A percentile compares a stretch with the other conserved stretches of the same genome.
Conservation (phyloP, 2,329 filamentous ascomycete species). For the Fusarium sp. region DNA sequence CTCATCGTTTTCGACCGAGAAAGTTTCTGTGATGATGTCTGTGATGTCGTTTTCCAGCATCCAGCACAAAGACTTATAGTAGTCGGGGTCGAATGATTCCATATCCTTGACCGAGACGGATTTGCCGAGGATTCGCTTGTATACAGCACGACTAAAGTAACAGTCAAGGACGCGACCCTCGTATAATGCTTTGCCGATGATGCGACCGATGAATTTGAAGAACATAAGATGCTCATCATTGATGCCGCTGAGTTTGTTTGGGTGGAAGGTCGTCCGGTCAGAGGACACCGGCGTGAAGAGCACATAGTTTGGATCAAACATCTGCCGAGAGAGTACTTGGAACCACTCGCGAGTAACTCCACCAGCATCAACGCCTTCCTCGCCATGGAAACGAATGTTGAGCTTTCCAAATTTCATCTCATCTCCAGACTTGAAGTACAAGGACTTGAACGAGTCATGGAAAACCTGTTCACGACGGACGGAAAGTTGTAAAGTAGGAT, state of each 20-base stretch:
- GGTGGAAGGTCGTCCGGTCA: constrained; percentile 98
- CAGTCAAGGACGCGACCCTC: constrained; percentile 96
- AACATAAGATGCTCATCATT: constrained; percentile 97
- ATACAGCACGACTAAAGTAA: constrained; percentile 98
- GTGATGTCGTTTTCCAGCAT: constrained; percentile 99
- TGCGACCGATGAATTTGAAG: constrained; percentile 99
- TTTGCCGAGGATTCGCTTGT: constrained; percentile 96
- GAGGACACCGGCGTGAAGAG: constrained; percentile 97
- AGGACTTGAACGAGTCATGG: constrained; percentile 96
- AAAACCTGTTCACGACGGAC: constrained; percentile 96
- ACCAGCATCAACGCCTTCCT: constrained; percentile 97
- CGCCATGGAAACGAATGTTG: constrained; percentile 95
- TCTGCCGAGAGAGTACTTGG: constrained; percentile 94
- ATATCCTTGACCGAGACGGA: constrained; percentile 98
- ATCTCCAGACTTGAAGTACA: constrained; percentile 95
- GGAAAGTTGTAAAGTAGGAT: constrained; percentile 81
- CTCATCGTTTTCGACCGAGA: constrained; percentile 91
- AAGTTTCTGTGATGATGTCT: constrained; percentile 95
- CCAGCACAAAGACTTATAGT: constrained; percentile 98
- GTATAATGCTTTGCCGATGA: constrained; percentile 98
- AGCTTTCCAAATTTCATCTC: constrained; percentile 99
- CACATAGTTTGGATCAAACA: constrained; percentile 99
- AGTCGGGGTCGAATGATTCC: constrained; percentile 97
- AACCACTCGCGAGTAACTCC: constrained; percentile 99
- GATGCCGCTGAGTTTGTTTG: constrained; percentile 91